Evolutionary conservation across 2,329 filamentous ascomycete genomes (phyloP), one percentile per base, ranked within the genome.

Genomic region (Lasiodiplodia theobromae): DNA sequence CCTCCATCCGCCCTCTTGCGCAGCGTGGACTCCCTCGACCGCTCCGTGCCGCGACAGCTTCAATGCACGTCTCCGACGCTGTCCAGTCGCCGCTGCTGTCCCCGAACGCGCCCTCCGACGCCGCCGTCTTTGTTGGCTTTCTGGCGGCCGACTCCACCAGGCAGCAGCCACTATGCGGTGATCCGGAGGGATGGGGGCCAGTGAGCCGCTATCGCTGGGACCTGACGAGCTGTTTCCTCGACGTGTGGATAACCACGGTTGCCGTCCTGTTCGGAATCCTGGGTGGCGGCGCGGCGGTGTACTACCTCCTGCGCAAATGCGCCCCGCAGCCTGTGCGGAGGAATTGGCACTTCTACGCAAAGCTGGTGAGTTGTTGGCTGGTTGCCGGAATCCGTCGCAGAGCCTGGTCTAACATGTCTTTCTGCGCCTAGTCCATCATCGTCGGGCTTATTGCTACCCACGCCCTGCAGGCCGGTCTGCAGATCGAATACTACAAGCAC

Each of bases 141-240:
- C 86, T 93, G 70, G 85, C 76, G 40, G 78, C 82, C 23, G 79
- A 79, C 60, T 72, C 71, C 64, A 71, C 73, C 64, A 74, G 78
- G 67, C 82, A 82, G 72, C 92, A 96, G 78, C 89, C 92, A 69
- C 84, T 97, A 80, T 98, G 95, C 82, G 89, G 91, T 79, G 96
- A 97, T 81, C 84, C 86, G 67, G 95, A 98, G 81, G 96, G 96
- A 75, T 99, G 96, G 96, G 96, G 96, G 1, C 96, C 96, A 25
- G 78, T 99, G 77, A 97, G 94, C 81, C 89, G 90, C 44, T 86
- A 89, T 73, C 87, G 95, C 79, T 97, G 93, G 81, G 96, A 99
- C 82, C 94, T 99, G 76, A 98, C 96, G 18, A 95, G 96, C 51
- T 99, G 96, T 84, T 99, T 99, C 78, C 89, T 98, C 75, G 96